These are phyloP conservation scores for Colletotrichum higginsianum DNA, from an alignment of 2,329 filamentous ascomycete genomes.

Conservation along the genomic window DNA sequence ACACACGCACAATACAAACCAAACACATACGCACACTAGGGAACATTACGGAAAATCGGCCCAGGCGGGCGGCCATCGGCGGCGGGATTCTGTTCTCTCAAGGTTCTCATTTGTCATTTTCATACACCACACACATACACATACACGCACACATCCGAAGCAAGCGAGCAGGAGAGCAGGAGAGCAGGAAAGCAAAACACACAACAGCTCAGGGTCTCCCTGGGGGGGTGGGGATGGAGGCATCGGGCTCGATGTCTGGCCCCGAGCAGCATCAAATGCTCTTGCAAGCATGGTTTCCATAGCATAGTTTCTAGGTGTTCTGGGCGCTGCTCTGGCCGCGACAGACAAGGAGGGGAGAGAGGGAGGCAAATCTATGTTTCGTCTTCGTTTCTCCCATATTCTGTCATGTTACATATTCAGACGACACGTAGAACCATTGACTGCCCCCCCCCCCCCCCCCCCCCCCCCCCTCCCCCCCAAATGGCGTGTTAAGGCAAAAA, in stretches of 20 bases:
- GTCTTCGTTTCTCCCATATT: constrained; percentile 5
- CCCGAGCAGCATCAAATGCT: background rate
- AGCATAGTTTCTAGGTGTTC: constrained; percentile 33
- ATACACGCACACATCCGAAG: background rate
- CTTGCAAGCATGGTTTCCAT: constrained; percentile 31
- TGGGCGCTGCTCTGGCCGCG: constrained; percentile 32
- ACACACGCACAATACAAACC: background rate
- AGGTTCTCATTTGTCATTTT: constrained; percentile 1
- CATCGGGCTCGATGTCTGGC: background rate
- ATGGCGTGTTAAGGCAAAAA: background rate
- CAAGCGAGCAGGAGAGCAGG: background rate
- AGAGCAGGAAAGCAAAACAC: background rate
- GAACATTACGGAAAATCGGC: constrained; percentile 1
- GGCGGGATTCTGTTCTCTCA: background rate
- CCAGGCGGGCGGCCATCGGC: background rate
- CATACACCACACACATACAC: background rate
- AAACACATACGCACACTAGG: constrained; percentile 7
- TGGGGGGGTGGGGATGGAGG: background rate
- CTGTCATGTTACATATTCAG: constrained; percentile 19
- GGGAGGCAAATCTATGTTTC: constrained; percentile 17
- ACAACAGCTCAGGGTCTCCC: background rate
- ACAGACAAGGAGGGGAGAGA: background rate
- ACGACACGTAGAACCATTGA: constrained; percentile 11
- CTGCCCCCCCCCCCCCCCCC: background rate
- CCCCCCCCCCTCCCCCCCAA: background rate